Evolutionary conservation across 495 filamentous ascomycete species (phyloP).

Genomic region (Annulohypoxylon moriforme): DNA sequence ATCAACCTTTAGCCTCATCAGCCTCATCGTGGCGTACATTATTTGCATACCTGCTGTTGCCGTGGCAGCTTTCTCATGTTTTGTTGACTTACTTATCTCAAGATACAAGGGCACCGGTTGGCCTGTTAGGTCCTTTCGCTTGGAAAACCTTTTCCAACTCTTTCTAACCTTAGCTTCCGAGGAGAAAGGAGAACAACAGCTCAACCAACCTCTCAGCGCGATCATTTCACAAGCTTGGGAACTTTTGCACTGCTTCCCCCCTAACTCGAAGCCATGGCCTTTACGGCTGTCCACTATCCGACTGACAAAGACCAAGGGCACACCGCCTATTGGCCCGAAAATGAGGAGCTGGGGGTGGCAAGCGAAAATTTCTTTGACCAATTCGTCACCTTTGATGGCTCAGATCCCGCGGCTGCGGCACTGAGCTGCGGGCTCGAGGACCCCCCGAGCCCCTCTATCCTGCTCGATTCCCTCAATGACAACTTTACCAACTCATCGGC

Average conservation of each 20-base stretch:
- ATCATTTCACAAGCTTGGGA: constrained; percentile 31
- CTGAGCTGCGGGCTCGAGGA: constrained; percentile 33
- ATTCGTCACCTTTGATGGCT: constrained; percentile 56
- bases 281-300: constrained; percentile 45
- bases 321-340: constrained; percentile 51
- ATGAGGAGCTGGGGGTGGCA: constrained; percentile 49
- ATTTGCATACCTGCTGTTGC: constrained; percentile 49
- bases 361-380: constrained; percentile 60
- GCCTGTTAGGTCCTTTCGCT: constrained; percentile 34
- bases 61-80: constrained; percentile 48
- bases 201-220: constrained; percentile 17
- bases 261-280: constrained; percentile 46
- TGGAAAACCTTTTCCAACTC: constrained; percentile 9
- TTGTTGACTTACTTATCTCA: constrained; percentile 50
- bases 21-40: constrained; percentile 45
- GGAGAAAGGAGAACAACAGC: constrained; percentile 1
- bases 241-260: constrained; percentile 36
- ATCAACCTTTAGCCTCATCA: constrained; percentile 40
- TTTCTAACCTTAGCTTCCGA: constrained; percentile 30
- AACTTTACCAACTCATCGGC: constrained; percentile 34
- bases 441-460: constrained; percentile 47
- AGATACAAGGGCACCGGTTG: constrained; percentile 42
- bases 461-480: constrained; percentile 41
- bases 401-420: constrained; percentile 33
- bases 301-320: constrained; percentile 55